Conservation (phyloP, 163 green algal genomes). For the Trebouxiophyceae sp. region DNA sequence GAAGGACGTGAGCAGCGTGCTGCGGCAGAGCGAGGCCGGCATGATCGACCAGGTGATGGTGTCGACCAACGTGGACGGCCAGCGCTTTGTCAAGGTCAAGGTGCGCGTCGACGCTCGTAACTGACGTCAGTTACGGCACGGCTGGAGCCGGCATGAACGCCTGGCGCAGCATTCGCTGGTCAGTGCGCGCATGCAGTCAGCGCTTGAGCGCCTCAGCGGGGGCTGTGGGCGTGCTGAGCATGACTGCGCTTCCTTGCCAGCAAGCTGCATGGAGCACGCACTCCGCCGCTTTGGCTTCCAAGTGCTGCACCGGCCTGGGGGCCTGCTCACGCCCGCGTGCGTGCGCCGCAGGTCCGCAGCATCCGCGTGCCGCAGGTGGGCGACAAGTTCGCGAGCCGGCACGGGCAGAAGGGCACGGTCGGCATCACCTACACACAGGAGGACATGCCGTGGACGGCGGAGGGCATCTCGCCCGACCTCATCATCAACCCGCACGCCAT, state of each 20-base stretch:
- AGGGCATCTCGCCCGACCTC: conserved; percentile 89
- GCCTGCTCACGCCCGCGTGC: too few relatives aligned
- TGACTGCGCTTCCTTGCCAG: too few relatives aligned
- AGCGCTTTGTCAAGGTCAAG: conserved; percentile 92
- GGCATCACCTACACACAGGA: conserved; percentile 96
- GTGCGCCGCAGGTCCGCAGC: conserved; percentile 61
- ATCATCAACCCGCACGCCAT: conserved; percentile 99
- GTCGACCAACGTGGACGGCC: conserved; percentile 80
- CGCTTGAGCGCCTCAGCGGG: too few relatives aligned
- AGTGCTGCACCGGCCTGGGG: too few relatives aligned
- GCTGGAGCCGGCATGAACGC: too few relatives aligned
- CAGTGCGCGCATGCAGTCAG: too few relatives aligned
- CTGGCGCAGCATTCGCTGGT: too few relatives aligned
- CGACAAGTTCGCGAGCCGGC: conserved; percentile 96
- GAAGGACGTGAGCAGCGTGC: conserved; percentile 74
- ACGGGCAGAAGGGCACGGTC: conserved; percentile 98
- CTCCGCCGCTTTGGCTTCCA: too few relatives aligned
- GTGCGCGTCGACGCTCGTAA: too few relatives aligned
- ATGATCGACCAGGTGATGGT: conserved; percentile 91
- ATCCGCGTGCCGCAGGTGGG: conserved; percentile 92
- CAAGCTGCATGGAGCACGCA: too few relatives aligned
- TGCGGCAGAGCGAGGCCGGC: conserved; percentile 80
- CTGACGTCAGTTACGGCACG: too few relatives aligned
- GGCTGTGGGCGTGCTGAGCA: too few relatives aligned
- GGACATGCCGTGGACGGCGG: conserved; percentile 77